Evolutionary conservation across 805 yeast species (phyloP), one percentile per base, ranked within the genome.

Genomic region (Nakazawaea sp.): DNA sequence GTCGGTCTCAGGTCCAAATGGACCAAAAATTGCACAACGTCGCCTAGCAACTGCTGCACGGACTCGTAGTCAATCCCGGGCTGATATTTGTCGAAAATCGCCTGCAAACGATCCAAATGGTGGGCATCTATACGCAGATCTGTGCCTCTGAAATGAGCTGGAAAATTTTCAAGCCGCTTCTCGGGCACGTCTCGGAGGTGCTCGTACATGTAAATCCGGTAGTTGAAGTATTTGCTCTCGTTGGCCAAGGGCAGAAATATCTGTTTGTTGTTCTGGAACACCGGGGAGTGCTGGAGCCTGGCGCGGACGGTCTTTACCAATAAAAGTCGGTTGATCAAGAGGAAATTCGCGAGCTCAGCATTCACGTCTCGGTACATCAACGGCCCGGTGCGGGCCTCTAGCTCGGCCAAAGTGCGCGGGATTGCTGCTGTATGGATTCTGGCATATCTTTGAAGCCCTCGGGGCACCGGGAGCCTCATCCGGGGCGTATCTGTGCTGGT

Each of bases 141-240:
- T n/a, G n/a, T n/a, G n/a, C 5, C 10, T 18, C 7, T 20, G 25
- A 37, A 32, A 12, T 27, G 10, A 18, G 19, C 28, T 6, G 27
- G 27, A 27, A 32, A 37, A 20, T 37, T 32, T 12, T 37, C 40
- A 11, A 36, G 7, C 13, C 10, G 16, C 10, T 30, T 27, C 7
- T 25, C 18, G 5, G 27, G 25, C 11, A 32, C 13, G 10, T 21
- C 19, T 16, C 24, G 27, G 15, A 20, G 27, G 5, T 37, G 11
- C 20, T 11, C 9, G 13, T 32, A 28, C 6, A 20, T 4, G 19
- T 21, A 27, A 7, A 15, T 12, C 10, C 40, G 15, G 18, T 32
- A 21, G 18, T 32, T 37, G 36, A 37, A 37, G 27, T 21, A 37
- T 25, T 27, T 27, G 12, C 40, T 37, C 5, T 10, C 5, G 21